Evolutionary conservation across 176 grass and related monocot species (phyloP), one percentile per base, ranked within the genome.

Genomic region (Carex scoparia): DNA sequence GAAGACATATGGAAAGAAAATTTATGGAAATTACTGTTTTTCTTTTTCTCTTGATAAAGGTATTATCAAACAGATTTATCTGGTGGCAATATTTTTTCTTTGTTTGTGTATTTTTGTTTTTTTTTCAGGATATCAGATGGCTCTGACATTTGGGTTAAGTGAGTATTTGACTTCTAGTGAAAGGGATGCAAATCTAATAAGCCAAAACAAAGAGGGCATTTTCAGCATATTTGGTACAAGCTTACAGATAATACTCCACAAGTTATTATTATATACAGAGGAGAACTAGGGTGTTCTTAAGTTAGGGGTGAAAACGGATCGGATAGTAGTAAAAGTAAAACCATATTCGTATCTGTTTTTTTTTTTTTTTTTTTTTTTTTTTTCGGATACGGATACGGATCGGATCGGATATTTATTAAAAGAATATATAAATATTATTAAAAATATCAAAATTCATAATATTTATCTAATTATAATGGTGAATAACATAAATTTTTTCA

Each of bases 151-250:
- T 90, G 96, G 96, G 49, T 87, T 98, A 88, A 98, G 88, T 61
- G 79, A 89, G 18, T 95, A 95, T 65, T 90, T 95, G 85, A 89
- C 89, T 83, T 94, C 96, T 77, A 89, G 87, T 88, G 86, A 94
- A 93, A 98, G 91, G 86, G 87, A 40, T 27, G 55, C 79, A 81
- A 82, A 86, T 87, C 85, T 98, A 75, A 89, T 95, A 70, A 93
- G 93, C 85, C 89, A 94, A 84, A 98, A 98, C 85, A 98, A 95
- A 70, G 95, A 98, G 86, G 91, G 96, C 19, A 7, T 98, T 83
- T 98, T 92, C 80, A 98, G 93, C 88, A 92, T 98, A 86, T 90
- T 94, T 87, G 91, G 91, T 98, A 92, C 89, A 35, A 82, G 16
- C 55, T 83, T 33, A 16, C 4, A 7, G 28, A 81, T 65, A 23